Percentiles rank a stretch among this genome's conserved stretches.
Conservation (phyloP, 169 alveolate genomes). For the Amoebophrya sp. region DNA sequence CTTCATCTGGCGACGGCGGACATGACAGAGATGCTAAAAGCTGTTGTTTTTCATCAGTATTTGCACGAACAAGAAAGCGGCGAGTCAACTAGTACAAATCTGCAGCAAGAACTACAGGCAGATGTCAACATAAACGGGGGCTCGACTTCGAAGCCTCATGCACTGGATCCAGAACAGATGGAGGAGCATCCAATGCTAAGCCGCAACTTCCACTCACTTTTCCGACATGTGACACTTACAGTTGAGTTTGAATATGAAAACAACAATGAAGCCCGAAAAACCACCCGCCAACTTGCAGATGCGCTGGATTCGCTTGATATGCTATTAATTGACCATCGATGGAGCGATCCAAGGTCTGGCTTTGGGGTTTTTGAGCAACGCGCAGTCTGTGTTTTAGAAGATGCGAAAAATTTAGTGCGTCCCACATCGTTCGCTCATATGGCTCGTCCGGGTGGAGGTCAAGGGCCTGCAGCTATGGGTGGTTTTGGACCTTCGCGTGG, state of each 20-base stretch:
- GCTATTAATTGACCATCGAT: not conserved
- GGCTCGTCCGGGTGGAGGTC: not conserved
- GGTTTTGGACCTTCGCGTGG: not conserved
- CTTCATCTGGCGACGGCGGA: not conserved
- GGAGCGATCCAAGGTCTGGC: not conserved
- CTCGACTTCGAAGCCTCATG: not conserved
- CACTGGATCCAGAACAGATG: not conserved
- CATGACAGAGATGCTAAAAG: not conserved
- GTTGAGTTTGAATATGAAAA: not conserved
- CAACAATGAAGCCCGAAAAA: not conserved
- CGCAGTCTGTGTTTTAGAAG: not conserved
- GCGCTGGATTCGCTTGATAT: not conserved
- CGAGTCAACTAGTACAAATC: not conserved
- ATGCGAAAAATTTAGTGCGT: not conserved
- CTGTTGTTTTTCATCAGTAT: too few relatives aligned
- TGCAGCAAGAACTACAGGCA: not conserved
- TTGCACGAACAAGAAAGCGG: not conserved
- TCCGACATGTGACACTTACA: not conserved
- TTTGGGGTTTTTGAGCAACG: not conserved
- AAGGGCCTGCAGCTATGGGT: too few relatives aligned
- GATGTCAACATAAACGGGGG: not conserved
- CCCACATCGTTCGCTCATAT: not conserved
- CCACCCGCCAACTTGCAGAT: not conserved
- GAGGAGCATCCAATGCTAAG: not conserved
- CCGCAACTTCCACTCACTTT: not conserved